phyloP scores from a whole-genome alignment of 805 yeast genomes.

The Yarrowia alimentaria region DNA sequence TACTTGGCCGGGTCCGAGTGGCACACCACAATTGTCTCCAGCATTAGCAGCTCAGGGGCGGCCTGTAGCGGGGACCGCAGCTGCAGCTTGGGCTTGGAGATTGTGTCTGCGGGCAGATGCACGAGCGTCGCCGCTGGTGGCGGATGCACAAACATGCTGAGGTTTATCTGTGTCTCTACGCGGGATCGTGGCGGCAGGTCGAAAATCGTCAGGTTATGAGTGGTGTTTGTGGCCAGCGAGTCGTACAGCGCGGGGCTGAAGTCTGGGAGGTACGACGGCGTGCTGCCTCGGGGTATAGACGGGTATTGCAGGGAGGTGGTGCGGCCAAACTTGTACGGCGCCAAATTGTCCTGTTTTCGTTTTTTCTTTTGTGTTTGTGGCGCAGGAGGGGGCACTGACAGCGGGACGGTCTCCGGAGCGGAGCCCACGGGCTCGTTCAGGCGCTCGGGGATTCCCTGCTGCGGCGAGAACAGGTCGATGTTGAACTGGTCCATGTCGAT shows the following conservation, averaged over 20 bases:
- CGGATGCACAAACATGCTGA: constrained; percentile 66
- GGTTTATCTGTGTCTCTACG: constrained; percentile 92
- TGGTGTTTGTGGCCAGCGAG: constrained; percentile 3
- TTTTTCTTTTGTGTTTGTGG: too few relatives aligned
- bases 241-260: constrained; percentile 11
- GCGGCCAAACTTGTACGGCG: constrained; percentile 25
- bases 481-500: constrained; percentile 25
- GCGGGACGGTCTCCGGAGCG: too few relatives aligned
- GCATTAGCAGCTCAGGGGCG: constrained; percentile 37
- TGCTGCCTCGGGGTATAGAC: not conserved
- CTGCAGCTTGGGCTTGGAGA: constrained; percentile 82
- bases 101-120: constrained; percentile 82
- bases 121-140: constrained; percentile 71
- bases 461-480: constrained; percentile 16
- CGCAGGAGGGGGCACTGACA: too few relatives aligned
- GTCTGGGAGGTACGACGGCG: constrained; percentile 12
- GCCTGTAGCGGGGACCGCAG: constrained; percentile 42
- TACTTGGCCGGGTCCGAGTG: constrained; percentile 44
- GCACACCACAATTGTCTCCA: constrained; percentile 80
- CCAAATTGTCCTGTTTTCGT: constrained; percentile 1
- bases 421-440: too few relatives aligned
- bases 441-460: constrained; percentile 15
- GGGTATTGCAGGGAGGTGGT: constrained; percentile 11
- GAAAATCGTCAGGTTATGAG: constrained; percentile 29
- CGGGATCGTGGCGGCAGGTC: constrained; percentile 80